Conservation (phyloP, 225 moss, liverwort and hornwort genomes). For the Physcomitrium patens region DNA sequence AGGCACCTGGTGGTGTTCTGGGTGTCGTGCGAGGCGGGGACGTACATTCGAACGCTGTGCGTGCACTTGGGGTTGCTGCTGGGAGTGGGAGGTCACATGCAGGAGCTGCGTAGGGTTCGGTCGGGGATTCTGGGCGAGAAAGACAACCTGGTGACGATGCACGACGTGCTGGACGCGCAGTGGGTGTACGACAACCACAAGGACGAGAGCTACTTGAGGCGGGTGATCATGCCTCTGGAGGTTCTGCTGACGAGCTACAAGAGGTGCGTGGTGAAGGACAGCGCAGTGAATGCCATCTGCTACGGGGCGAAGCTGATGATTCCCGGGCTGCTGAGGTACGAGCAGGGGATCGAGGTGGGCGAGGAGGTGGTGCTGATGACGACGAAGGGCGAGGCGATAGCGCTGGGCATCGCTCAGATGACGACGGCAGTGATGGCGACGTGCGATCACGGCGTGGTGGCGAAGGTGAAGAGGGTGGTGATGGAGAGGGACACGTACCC, state of each 20-base stretch:
- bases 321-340: constrained; percentile 82
- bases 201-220: constrained; percentile 86
- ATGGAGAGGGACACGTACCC: constrained; percentile 98
- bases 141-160: constrained; percentile 95
- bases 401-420: constrained; percentile 85
- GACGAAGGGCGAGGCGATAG: constrained; percentile 95
- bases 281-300: constrained; percentile 95
- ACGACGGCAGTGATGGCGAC: constrained; percentile 97
- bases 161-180: constrained; percentile 94
- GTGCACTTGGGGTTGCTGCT: constrained; percentile 87
- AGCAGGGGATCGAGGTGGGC: constrained; percentile 83
- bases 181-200: constrained; percentile 94
- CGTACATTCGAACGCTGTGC: constrained; percentile 91
- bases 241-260: constrained; percentile 94
- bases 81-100: constrained; percentile 96
- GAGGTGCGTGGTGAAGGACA: constrained; percentile 90
- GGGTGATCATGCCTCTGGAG: constrained; percentile 93
- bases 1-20: constrained; percentile 94
- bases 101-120: constrained; percentile 90
- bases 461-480: constrained; percentile 91
- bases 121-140: constrained; percentile 97
- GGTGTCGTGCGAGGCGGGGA: constrained; percentile 96
- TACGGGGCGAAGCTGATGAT: constrained; percentile 98
- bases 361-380: constrained; percentile 96
- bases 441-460: constrained; percentile 93